Evolutionary conservation across 2,329 filamentous ascomycete species (phyloP).

Genomic region (Trichoderma semiorbis): DNA sequence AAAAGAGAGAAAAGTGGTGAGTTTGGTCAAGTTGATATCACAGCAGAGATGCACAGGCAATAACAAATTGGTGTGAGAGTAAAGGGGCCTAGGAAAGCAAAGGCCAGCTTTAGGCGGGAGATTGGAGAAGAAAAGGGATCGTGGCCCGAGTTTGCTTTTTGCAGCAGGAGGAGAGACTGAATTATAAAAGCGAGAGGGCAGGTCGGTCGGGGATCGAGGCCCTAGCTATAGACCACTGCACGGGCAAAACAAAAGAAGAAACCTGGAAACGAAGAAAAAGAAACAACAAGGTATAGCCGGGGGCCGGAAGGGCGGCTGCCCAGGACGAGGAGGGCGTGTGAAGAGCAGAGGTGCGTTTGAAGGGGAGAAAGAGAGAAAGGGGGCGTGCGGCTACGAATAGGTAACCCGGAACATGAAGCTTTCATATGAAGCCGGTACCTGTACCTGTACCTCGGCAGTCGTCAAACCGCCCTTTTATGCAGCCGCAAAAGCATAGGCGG

Average conservation of each 20-base stretch:
- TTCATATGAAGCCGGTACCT: background rate
- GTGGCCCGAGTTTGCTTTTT: background rate
- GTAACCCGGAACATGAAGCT: background rate
- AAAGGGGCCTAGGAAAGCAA: background rate
- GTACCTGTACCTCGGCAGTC: background rate
- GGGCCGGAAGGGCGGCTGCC: conserved; percentile 13
- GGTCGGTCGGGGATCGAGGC: background rate
- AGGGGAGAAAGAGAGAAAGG: background rate
- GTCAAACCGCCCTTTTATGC: background rate
- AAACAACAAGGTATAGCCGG: background rate
- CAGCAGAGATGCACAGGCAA: background rate
- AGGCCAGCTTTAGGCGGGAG: background rate
- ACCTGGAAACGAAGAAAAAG: background rate
- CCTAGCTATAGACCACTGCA: background rate
- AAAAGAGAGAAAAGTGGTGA: background rate
- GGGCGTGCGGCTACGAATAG: background rate
- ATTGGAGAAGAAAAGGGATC: background rate
- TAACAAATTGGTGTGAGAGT: background rate
- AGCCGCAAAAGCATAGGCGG: background rate
- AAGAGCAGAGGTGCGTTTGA: background rate
- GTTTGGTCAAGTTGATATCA: background rate
- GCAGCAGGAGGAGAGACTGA: conserved; percentile 9
- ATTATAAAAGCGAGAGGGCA: conserved; percentile 13
- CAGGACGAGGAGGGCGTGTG: conserved; percentile 15
- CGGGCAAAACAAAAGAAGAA: background rate